Evolutionary conservation across 2,329 filamentous ascomycete genomes (phyloP), one percentile per base, ranked within the genome.

Genomic region (Aspergillus clavatus): DNA sequence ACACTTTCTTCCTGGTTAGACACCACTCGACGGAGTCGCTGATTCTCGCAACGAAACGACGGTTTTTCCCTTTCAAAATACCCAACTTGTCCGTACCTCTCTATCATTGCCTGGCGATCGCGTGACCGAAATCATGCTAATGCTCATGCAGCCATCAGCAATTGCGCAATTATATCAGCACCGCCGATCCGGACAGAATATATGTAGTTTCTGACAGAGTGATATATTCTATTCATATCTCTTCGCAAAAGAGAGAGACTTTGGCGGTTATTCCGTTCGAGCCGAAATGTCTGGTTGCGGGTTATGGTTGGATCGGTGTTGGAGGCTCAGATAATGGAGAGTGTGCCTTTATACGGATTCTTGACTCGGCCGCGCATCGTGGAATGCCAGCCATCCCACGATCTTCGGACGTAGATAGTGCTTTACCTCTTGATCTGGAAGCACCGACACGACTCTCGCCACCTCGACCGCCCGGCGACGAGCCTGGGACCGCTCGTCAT

Each of bases 81-180:
- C 77, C 78, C 40, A 82, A 82, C 40, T 79, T 80, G 81, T 86
- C 70, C 55, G 79, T 69, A 44, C 46, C 40, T 42, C 43, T 70
- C n/a, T n/a, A n/a, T n/a, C 26, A 40, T 51, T 24, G n/a, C 39
- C 40, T 40, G 42, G 22, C 8, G 16, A 27, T 16, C 29, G 24
- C 35, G 39, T 18, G 14, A 23, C 43, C 39, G 27, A 18, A 18
- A 5, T 38, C 18, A 29, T 54, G 40, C 51, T 54, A 47, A 60
- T 46, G 29, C 12, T 28, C 37, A 48, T 49, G 39, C 56, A 72
- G 69, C 47, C 68, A 73, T 50, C 63, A 62, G 46, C 70, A 73
- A 71, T 77, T 98, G 37, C 87, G 91, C 44, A 91, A 94, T 56
- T 83, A 95, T 56, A 86, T 97, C 63, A 91, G 87, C 66, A 85